Evolutionary conservation across 306 rosid species (phyloP).

Genomic region (Prunus mongolica): DNA sequence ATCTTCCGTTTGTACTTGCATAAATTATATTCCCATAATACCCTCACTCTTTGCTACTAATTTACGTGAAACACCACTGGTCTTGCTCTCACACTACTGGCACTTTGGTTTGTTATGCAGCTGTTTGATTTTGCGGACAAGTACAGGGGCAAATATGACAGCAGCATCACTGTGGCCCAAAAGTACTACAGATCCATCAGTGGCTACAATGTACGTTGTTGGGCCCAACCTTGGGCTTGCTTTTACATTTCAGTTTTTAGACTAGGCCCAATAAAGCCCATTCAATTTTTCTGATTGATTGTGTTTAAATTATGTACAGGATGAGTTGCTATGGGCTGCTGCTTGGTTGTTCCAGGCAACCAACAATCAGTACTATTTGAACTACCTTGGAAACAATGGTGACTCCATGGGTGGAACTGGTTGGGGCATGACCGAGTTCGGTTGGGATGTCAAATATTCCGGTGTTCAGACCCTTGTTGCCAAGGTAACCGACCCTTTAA

Average conservation of each 20-base stretch:
- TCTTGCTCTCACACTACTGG: not conserved
- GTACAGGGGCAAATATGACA: slow-evolving; percentile 90
- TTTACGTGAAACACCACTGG: not conserved
- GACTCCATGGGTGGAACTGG: slow-evolving; percentile 93
- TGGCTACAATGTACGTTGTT: slow-evolving; percentile 74
- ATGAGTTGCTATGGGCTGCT: slow-evolving; percentile 96
- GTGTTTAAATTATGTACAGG: slow-evolving; percentile 33
- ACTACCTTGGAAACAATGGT: slow-evolving; percentile 78
- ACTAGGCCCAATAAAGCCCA: not conserved
- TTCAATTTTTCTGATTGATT: not conserved
- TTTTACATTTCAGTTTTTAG: not conserved
- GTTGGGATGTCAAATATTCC: slow-evolving; percentile 94
- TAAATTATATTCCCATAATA: not conserved
- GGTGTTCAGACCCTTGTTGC: slow-evolving; percentile 89
- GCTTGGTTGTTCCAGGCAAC: slow-evolving; percentile 96
- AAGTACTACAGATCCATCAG: slow-evolving; percentile 85
- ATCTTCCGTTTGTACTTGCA: not conserved
- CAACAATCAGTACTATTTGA: slow-evolving; percentile 63
- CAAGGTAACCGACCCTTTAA: slow-evolving; percentile 41
- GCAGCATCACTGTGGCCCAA: slow-evolving; percentile 76
- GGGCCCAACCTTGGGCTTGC: not conserved
- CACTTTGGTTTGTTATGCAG: slow-evolving; percentile 32
- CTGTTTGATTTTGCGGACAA: slow-evolving; percentile 88
- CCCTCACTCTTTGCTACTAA: not conserved
- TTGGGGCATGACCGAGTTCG: slow-evolving; percentile 83